Percentiles rank a stretch among this genome's conserved stretches.
Evolutionary conservation across 768 basidiomycete species (phyloP).

Genomic region (Boletus speciosus): DNA sequence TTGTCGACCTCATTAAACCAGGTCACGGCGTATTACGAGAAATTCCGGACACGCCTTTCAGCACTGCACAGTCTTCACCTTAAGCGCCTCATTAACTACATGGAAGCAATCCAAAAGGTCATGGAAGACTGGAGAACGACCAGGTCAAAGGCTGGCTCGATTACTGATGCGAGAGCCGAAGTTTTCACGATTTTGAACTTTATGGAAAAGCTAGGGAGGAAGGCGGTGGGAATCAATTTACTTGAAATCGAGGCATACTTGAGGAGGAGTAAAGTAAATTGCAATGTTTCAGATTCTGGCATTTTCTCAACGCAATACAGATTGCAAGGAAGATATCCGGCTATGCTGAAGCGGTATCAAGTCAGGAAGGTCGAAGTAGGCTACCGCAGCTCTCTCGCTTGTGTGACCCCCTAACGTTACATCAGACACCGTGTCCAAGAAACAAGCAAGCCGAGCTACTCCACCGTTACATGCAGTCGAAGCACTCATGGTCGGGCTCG

Average conservation of each 20-base stretch:
- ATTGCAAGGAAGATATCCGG: conserved; percentile 81
- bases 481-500: conserved; percentile 73
- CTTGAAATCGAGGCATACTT: conserved; percentile 81
- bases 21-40: conserved; percentile 69
- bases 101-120: conserved; percentile 65
- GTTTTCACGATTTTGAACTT: conserved; percentile 70
- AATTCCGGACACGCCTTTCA: conserved; percentile 76
- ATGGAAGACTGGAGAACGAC: conserved; percentile 47
- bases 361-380: conserved; percentile 36
- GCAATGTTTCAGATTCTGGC: neutral
- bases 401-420: neutral
- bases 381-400: neutral
- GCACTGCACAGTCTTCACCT: conserved; percentile 73
- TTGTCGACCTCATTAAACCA: conserved; percentile 68
- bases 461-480: conserved; percentile 82
- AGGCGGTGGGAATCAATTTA: conserved; percentile 73
- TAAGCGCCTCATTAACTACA: conserved; percentile 69
- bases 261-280: conserved; percentile 81
- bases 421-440: conserved; percentile 8
- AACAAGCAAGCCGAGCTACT: conserved; percentile 39
- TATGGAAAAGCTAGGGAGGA: conserved; percentile 60
- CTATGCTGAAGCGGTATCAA: conserved; percentile 64
- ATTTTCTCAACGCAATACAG: conserved; percentile 27
- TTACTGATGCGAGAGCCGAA: conserved; percentile 37
- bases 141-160: conserved; percentile 15